Percentiles rank a stretch among this genome's conserved stretches.
phyloP scores from a whole-genome alignment of 768 basidiomycete species.

The Lentinula boryana region DNA sequence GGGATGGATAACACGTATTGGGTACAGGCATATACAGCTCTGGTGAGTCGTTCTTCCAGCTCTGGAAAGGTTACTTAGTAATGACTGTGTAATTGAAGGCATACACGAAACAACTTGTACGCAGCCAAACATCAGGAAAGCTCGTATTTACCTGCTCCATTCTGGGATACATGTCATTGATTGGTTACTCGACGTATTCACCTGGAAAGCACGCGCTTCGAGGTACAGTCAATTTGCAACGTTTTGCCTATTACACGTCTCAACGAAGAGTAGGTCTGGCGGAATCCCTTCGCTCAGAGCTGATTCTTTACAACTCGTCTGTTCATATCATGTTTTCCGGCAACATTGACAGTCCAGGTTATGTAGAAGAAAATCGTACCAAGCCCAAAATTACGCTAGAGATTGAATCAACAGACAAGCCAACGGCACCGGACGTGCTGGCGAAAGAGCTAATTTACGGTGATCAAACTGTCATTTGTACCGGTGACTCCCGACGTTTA shows the following conservation, averaged over 20 bases:
- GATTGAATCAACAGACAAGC: slow-evolving; percentile 71
- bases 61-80: background rate
- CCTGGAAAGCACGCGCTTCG: slow-evolving; percentile 83
- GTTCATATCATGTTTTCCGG: slow-evolving; percentile 80
- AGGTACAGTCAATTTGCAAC: slow-evolving; percentile 36
- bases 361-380: slow-evolving; percentile 24
- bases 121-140: slow-evolving; percentile 53
- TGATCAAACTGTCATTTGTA: slow-evolving; percentile 18
- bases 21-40: slow-evolving; percentile 23
- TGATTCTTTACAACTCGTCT: slow-evolving; percentile 69
- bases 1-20: slow-evolving; percentile 5
- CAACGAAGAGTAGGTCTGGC: slow-evolving; percentile 54
- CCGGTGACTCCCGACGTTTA: background rate
- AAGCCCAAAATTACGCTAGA: slow-evolving; percentile 73
- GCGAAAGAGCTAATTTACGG: slow-evolving; percentile 57
- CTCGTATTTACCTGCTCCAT: slow-evolving; percentile 74
- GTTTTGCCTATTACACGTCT: background rate
- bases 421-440: slow-evolving; percentile 56
- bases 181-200: slow-evolving; percentile 76
- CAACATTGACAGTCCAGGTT: background rate
- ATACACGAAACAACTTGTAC: slow-evolving; percentile 59
- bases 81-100: slow-evolving; percentile 34
- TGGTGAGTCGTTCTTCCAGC: slow-evolving; percentile 8
- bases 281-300: slow-evolving; percentile 76
- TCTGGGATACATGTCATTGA: slow-evolving; percentile 66